These are phyloP conservation scores for Xanthoconium purpureum DNA, from an alignment of 768 basidiomycete genomes.

Conservation along the genomic window DNA sequence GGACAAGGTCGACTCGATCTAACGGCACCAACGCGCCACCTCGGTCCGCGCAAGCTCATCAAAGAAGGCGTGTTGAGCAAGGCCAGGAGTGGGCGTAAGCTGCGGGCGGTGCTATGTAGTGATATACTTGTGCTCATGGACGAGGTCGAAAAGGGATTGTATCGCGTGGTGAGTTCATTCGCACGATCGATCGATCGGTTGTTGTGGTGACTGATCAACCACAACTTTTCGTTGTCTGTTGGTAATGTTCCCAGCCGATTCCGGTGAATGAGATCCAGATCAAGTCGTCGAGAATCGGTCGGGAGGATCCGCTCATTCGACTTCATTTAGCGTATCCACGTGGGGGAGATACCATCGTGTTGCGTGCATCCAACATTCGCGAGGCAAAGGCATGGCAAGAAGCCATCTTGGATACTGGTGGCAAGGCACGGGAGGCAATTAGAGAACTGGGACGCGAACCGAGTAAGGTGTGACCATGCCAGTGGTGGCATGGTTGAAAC, in stretches of 20 bases:
- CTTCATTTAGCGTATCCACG: constrained; percentile 65
- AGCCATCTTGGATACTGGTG: constrained; percentile 31
- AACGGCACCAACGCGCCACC: constrained; percentile 82
- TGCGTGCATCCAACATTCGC: constrained; percentile 55
- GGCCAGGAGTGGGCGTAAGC: constrained; percentile 76
- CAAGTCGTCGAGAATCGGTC: constrained; percentile 44
- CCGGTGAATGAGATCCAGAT: constrained; percentile 66
- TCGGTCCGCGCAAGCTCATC: constrained; percentile 77
- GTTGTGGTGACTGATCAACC: background rate
- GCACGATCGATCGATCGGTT: background rate
- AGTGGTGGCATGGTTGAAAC: background rate
- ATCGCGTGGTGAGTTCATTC: constrained; percentile 67
- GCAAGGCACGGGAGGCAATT: constrained; percentile 15
- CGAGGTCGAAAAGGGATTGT: constrained; percentile 62
- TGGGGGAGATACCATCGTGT: constrained; percentile 65
- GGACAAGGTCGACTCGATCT: constrained; percentile 86
- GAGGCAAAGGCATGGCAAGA: constrained; percentile 57
- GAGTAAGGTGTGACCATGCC: background rate
- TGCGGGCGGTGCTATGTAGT: constrained; percentile 79
- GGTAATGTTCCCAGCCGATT: constrained; percentile 52
- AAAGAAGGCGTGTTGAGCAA: constrained; percentile 79
- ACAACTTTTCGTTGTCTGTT: too few relatives aligned
- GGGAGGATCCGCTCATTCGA: constrained; percentile 69
- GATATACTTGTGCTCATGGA: constrained; percentile 89
- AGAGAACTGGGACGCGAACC: background rate